Conservation (phyloP, 2,329 filamentous ascomycete genomes). For the Blastomyces parvus region DNA sequence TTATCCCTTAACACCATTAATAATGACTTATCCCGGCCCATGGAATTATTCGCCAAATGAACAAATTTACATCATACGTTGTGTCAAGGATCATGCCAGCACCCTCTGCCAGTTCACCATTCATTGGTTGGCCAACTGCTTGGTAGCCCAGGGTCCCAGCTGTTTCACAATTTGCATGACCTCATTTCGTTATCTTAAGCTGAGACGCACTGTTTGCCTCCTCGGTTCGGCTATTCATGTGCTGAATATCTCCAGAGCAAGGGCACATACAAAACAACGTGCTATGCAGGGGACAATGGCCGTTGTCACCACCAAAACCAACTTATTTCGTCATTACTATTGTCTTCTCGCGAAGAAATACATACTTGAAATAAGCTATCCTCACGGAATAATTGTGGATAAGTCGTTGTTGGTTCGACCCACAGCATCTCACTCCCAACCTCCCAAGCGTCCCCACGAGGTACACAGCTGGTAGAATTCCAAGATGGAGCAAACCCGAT, state of each 20-base stretch:
- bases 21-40: background rate
- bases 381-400: constrained; percentile 1
- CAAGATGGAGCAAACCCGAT: background rate
- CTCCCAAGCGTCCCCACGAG: background rate
- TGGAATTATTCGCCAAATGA: background rate
- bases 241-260: too few species aligned
- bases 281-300: background rate
- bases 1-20: background rate
- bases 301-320: background rate
- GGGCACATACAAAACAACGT: background rate
- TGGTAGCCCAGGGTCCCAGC: background rate
- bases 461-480: background rate
- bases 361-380: background rate
- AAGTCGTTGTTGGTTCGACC: background rate
- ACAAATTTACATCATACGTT: background rate
- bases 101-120: background rate
- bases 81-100: background rate
- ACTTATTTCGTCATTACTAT: background rate
- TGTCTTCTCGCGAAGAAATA: background rate
- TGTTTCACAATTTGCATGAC: background rate
- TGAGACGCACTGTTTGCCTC: background rate
- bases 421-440: background rate
- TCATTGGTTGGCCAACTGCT: background rate
- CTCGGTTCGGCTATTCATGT: background rate
- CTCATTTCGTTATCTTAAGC: background rate